Conservation (phyloP, 2,329 filamentous ascomycete species). For the Calonectria pseudoturangicola region DNA sequence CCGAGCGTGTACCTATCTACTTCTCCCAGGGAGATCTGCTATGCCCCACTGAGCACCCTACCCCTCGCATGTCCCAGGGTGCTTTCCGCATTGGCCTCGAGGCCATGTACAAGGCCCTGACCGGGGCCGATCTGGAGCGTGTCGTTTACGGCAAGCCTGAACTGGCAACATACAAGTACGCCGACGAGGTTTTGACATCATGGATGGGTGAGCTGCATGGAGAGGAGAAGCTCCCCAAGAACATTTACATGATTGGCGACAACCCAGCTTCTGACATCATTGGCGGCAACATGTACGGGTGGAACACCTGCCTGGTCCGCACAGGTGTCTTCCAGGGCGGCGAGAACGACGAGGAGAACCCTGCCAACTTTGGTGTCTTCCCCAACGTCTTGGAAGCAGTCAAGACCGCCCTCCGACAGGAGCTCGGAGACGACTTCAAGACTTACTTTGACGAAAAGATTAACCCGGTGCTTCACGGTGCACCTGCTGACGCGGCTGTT, state of each 20-base stretch:
- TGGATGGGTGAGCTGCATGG: slow-evolving; percentile 87
- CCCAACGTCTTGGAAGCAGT: slow-evolving; percentile 83
- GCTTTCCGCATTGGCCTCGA: slow-evolving; percentile 87
- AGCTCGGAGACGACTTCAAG: slow-evolving; percentile 84
- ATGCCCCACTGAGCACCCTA: slow-evolving; percentile 87
- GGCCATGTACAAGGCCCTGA: slow-evolving; percentile 84
- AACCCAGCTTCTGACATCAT: slow-evolving; percentile 72
- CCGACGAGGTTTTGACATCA: slow-evolving; percentile 73
- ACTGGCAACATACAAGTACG: slow-evolving; percentile 83
- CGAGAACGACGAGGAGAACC: slow-evolving; percentile 85
- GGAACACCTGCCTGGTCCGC: slow-evolving; percentile 87
- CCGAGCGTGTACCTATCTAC: slow-evolving; percentile 80
- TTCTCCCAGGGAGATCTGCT: slow-evolving; percentile 91
- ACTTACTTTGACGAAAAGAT: slow-evolving; percentile 83
- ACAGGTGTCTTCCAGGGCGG: slow-evolving; percentile 87
- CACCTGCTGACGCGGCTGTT: slow-evolving; percentile 51
- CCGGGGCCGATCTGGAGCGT: slow-evolving; percentile 62
- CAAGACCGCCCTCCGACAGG: slow-evolving; percentile 75
- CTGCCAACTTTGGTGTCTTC: slow-evolving; percentile 86
- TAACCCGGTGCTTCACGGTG: slow-evolving; percentile 77
- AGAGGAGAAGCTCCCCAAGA: slow-evolving; percentile 78
- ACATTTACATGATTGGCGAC: slow-evolving; percentile 93
- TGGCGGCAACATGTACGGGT: slow-evolving; percentile 87
- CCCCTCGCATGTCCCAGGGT: slow-evolving; percentile 90
- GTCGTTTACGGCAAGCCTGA: slow-evolving; percentile 80